Conservation (phyloP, 306 rosid species). For the Medicago truncatula region DNA sequence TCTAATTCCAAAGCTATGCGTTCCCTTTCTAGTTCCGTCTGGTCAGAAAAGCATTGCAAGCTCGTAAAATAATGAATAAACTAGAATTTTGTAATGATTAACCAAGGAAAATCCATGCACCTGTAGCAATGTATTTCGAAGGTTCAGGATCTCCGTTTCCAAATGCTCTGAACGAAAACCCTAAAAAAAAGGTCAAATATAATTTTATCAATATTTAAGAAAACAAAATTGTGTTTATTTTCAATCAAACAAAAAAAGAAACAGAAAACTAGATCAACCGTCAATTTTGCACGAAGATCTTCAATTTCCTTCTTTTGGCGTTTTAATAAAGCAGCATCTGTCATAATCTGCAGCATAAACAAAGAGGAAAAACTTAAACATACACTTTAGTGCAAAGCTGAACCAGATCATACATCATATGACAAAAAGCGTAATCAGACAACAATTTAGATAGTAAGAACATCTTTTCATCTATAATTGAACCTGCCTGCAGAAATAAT, state of each 20-base stretch:
- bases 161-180: slow-evolving; percentile 95
- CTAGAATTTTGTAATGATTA: slow-evolving; percentile 29
- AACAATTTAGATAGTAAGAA: neutral
- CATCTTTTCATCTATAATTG: slow-evolving; percentile 25
- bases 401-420: slow-evolving; percentile 34
- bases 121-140: slow-evolving; percentile 89
- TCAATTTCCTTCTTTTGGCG: slow-evolving; percentile 97
- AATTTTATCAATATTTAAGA: slow-evolving; percentile 16
- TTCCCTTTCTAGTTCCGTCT: slow-evolving; percentile 95
- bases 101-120: slow-evolving; percentile 49
- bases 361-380: slow-evolving; percentile 29
- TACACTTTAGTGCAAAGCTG: slow-evolving; percentile 27
- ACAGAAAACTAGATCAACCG: slow-evolving; percentile 59
- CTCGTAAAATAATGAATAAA: slow-evolving; percentile 34
- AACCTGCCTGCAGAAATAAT: slow-evolving; percentile 28
- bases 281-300: slow-evolving; percentile 88
- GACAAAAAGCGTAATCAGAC: slow-evolving; percentile 29
- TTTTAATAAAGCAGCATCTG: slow-evolving; percentile 97
- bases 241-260: slow-evolving; percentile 11
- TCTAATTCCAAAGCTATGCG: slow-evolving; percentile 96
- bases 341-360: slow-evolving; percentile 70
- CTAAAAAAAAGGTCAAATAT: slow-evolving; percentile 51
- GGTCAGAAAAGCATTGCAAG: slow-evolving; percentile 37
- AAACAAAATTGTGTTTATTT: slow-evolving; percentile 17
- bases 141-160: slow-evolving; percentile 79